phyloP scores from a whole-genome alignment of 2,329 filamentous ascomycete species.

The Arthrinium puccinioides region DNA sequence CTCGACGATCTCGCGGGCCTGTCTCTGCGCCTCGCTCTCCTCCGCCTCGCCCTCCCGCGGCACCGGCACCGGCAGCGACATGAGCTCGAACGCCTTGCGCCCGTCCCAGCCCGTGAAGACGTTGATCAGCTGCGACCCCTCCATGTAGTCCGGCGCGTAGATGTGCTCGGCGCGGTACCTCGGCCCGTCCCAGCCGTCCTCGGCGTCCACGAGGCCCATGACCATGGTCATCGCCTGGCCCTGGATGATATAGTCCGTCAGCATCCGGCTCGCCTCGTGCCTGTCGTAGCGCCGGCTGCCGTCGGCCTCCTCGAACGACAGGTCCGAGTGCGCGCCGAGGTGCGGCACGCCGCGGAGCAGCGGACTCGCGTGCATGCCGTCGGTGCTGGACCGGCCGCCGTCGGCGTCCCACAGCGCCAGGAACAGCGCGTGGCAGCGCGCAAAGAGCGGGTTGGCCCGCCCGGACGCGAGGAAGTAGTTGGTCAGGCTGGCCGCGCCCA shows the following conservation, averaged over 20 bases:
- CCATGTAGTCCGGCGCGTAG: constrained; percentile 42
- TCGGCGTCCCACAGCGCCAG: constrained; percentile 41
- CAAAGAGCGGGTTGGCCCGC: constrained; percentile 37
- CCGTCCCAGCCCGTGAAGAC: constrained; percentile 45
- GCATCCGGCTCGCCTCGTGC: constrained; percentile 31
- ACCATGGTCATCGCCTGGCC: constrained; percentile 44
- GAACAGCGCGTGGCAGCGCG: constrained; percentile 37
- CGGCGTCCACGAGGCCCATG: constrained; percentile 42
- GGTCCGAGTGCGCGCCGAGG: constrained; percentile 25
- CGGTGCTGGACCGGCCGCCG: constrained; percentile 37
- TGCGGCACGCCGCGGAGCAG: constrained; percentile 37
- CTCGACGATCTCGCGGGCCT: constrained; percentile 44
- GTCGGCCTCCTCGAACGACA: constrained; percentile 4
- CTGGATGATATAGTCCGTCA: constrained; percentile 52
- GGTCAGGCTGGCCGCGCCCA: constrained; percentile 25
- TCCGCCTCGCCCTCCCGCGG: constrained; percentile 19
- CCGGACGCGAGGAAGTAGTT: constrained; percentile 41
- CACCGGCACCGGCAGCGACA: constrained; percentile 34
- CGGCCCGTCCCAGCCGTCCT: constrained; percentile 46
- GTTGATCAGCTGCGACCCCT: constrained; percentile 44
- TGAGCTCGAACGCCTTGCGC: constrained; percentile 37
- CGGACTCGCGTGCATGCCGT: constrained; percentile 40
- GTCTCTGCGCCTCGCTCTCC: constrained; percentile 36
- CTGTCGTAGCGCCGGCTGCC: constrained; percentile 2
- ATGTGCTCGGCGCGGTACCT: constrained; percentile 40